These are phyloP conservation scores for Pythium plurisporium DNA, from an alignment of 352 stramenopile genomes.

Conservation along the genomic window DNA sequence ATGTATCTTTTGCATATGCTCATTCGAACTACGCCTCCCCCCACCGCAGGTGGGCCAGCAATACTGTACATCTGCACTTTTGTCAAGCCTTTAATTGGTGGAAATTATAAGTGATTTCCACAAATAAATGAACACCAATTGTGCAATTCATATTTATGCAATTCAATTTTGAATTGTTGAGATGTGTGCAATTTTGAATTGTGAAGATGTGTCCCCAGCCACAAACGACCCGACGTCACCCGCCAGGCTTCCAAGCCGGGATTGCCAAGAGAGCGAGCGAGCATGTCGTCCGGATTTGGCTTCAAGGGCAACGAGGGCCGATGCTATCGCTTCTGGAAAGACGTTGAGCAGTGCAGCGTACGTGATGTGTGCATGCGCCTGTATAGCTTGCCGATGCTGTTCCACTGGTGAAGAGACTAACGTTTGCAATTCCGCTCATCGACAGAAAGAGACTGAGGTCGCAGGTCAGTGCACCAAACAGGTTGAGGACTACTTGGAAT, in stretches of 20 bases:
- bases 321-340: slow-evolving; percentile 94
- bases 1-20: too few relatives aligned
- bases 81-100: too few relatives aligned
- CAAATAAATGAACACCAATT: too few relatives aligned
- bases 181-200: not conserved
- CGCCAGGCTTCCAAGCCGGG: too few relatives aligned
- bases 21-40: too few relatives aligned
- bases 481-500: slow-evolving; percentile 95
- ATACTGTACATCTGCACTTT: too few relatives aligned
- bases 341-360: slow-evolving; percentile 93
- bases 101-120: too few relatives aligned
- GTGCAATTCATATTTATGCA: not conserved
- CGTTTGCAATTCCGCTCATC: not conserved
- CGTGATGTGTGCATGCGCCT: slow-evolving; percentile 18
- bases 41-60: too few relatives aligned
- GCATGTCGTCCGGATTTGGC: slow-evolving; percentile 93
- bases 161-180: not conserved
- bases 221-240: not conserved
- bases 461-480: slow-evolving; percentile 78
- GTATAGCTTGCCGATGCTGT: not conserved
- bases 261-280: not conserved
- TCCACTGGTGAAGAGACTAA: not conserved
- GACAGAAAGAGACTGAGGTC: slow-evolving; percentile 80
- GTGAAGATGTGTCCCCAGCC: not conserved
- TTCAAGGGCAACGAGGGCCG: slow-evolving; percentile 90